Base-by-base conservation (phyloP, 768 basidiomycete species). In the Antrodiella citrinella region DNA sequence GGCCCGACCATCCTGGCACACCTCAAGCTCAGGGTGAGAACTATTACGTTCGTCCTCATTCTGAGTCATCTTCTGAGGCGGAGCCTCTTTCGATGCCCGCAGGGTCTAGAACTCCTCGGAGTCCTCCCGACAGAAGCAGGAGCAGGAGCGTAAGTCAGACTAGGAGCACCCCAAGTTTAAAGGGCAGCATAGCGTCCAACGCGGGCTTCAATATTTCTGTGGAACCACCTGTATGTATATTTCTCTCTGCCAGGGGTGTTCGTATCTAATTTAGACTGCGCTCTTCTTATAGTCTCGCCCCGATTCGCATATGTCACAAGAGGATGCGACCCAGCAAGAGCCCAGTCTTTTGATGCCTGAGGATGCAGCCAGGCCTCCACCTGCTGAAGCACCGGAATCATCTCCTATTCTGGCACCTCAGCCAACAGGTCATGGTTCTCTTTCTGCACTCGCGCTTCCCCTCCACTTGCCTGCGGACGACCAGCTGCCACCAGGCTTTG, bases 331-430 rank as follows among this genome's bases (percentile, higher is more conserved):
- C 54, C 65, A 13, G 54, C 59, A 2, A 18, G 61, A 60, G 23
- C 60, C 62, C 3, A 26, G 67, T 35, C 56, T 69, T 47, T 56
- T 72, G n/a, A 72, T 69, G 46, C 68, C 69, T 40, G 69, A 65
- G 3, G 72, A 72, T 41, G 71, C 70, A 2, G 68, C 69, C 25
- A 59, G 67, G n/a, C 64, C 64, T 0, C 39, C 67, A n/a, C 63
- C 70, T 7, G 45, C 46, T 1, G 53, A 47, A 13, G 45, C 40
- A 39, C 30, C 30, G 7, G n/a, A 43, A 4, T 18, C 50, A 7
- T 48, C 45, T 9, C 45, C 60, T 26, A 51, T 48, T 4, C 4
- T 51, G 3, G 19, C 46, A 13, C 26, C 45, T 1, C 30, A 35
- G 7, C 30, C 30, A 7, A 35, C 30, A 7, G 30, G 30, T 15